A percentile compares a stretch with the other conserved stretches of the same genome.
Evolutionary conservation across 352 stramenopile species (phyloP).

Genomic region (Pythium dissotocum): DNA sequence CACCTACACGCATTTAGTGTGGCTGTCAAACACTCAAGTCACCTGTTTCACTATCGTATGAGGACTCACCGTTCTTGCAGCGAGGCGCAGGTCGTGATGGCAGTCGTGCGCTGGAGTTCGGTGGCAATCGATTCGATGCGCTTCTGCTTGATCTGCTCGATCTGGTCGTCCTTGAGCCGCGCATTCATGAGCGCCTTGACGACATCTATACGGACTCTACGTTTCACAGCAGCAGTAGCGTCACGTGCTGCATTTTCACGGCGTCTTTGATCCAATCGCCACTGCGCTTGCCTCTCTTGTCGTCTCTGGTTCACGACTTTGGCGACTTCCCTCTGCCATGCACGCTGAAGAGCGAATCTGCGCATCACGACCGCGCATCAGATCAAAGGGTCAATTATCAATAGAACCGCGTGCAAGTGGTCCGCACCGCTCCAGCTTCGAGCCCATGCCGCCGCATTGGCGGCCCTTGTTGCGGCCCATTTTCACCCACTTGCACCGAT

Average conservation of each 20-base stretch:
- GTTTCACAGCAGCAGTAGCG: slow-evolving; percentile 35
- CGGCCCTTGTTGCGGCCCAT: slow-evolving; percentile 80
- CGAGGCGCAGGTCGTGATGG: slow-evolving; percentile 18
- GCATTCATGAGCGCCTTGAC: slow-evolving; percentile 70
- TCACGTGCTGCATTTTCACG: slow-evolving; percentile 35
- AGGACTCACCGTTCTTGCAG: slow-evolving; percentile 56
- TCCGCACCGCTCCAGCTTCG: slow-evolving; percentile 70
- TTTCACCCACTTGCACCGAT: background rate
- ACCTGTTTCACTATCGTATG: background rate
- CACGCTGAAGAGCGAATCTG: slow-evolving; percentile 65
- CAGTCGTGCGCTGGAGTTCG: slow-evolving; percentile 48
- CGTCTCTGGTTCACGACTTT: slow-evolving; percentile 48
- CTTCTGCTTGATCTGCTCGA: slow-evolving; percentile 66
- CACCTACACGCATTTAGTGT: slow-evolving; percentile 36
- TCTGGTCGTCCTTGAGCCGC: slow-evolving; percentile 73
- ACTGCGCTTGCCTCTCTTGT: slow-evolving; percentile 52
- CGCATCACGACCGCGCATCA: background rate
- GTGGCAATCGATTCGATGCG: slow-evolving; percentile 60
- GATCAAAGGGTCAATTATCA: background rate
- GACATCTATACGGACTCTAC: slow-evolving; percentile 70
- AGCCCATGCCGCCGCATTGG: slow-evolving; percentile 67
- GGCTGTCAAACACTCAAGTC: background rate
- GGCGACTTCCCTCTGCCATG: slow-evolving; percentile 61
- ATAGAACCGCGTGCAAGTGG: background rate
- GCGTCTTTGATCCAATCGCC: slow-evolving; percentile 42